Evolutionary conservation across 2,329 filamentous ascomycete species (phyloP).

Genomic region (Corinectria fuckeliana): DNA sequence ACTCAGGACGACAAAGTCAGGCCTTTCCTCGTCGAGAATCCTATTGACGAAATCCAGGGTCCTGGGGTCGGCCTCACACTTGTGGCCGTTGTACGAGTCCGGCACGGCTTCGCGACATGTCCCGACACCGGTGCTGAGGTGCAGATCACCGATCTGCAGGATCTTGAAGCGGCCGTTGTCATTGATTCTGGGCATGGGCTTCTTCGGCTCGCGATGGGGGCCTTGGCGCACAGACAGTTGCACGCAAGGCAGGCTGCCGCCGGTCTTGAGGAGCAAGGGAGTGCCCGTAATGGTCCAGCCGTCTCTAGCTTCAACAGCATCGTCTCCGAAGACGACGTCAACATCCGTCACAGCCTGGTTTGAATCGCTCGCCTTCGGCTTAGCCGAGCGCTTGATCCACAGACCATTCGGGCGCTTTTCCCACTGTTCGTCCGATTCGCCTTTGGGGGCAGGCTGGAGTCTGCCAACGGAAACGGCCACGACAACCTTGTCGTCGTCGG

Average conservation of each 20-base stretch:
- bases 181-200: constrained; percentile 76
- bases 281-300: constrained; percentile 84
- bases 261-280: constrained; percentile 72
- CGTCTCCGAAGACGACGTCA: constrained; percentile 87
- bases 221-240: constrained; percentile 83
- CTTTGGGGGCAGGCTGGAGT: constrained; percentile 64
- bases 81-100: constrained; percentile 70
- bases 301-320: constrained; percentile 86
- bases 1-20: constrained; percentile 88
- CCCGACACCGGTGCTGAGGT: constrained; percentile 89
- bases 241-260: constrained; percentile 68
- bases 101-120: constrained; percentile 87
- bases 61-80: constrained; percentile 89
- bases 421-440: constrained; percentile 69
- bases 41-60: constrained; percentile 88
- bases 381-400: constrained; percentile 80
- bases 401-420: constrained; percentile 78
- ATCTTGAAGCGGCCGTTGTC: constrained; percentile 97
- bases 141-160: constrained; percentile 92
- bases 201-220: constrained; percentile 65
- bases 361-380: constrained; percentile 76
- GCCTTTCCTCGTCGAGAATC: constrained; percentile 90
- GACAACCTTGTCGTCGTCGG: constrained; percentile 76
- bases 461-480: constrained; percentile 79
- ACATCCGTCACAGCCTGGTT: constrained; percentile 78